Conservation (phyloP, 106 monocot genomes). For the Vanilla planifolia region DNA sequence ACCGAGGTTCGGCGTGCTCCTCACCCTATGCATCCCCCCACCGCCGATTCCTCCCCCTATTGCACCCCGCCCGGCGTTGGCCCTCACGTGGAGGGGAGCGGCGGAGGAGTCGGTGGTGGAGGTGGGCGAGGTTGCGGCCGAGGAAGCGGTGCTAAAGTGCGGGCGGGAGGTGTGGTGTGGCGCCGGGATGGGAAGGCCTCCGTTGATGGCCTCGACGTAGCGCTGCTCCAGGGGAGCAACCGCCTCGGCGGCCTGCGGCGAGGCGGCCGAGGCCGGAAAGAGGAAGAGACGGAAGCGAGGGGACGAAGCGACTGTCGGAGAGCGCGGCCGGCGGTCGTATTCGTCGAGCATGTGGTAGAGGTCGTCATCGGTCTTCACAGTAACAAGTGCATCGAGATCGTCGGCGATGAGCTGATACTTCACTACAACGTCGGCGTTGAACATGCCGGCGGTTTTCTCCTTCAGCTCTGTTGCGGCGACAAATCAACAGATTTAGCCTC, state of each 20-base stretch:
- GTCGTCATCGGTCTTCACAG: slow-evolving; percentile 52
- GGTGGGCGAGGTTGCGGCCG: background rate
- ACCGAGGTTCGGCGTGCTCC: slow-evolving; percentile 19
- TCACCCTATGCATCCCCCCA: slow-evolving; percentile 15
- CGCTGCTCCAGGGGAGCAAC: background rate
- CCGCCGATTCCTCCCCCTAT: background rate
- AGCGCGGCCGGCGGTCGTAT: slow-evolving; percentile 32
- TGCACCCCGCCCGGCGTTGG: background rate
- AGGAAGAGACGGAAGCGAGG: slow-evolving; percentile 18
- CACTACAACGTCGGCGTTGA: slow-evolving; percentile 16
- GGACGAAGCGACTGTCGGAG: slow-evolving; percentile 1
- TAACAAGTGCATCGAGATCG: slow-evolving; percentile 58
- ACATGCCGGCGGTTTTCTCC: slow-evolving; percentile 28
- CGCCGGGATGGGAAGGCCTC: background rate
- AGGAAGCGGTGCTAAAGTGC: background rate
- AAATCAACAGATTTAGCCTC: background rate
- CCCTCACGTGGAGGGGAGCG: background rate
- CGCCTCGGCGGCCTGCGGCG: background rate
- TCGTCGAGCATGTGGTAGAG: slow-evolving; percentile 50
- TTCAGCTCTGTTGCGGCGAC: slow-evolving; percentile 21
- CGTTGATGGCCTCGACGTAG: slow-evolving; percentile 5
- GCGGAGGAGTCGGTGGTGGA: slow-evolving; percentile 1
- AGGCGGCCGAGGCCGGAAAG: slow-evolving; percentile 8
- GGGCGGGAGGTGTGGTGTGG: background rate
- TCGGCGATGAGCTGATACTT: slow-evolving; percentile 51